Conservation (phyloP, 2,329 filamentous ascomycete genomes). For the Pezicula rhizophila region DNA sequence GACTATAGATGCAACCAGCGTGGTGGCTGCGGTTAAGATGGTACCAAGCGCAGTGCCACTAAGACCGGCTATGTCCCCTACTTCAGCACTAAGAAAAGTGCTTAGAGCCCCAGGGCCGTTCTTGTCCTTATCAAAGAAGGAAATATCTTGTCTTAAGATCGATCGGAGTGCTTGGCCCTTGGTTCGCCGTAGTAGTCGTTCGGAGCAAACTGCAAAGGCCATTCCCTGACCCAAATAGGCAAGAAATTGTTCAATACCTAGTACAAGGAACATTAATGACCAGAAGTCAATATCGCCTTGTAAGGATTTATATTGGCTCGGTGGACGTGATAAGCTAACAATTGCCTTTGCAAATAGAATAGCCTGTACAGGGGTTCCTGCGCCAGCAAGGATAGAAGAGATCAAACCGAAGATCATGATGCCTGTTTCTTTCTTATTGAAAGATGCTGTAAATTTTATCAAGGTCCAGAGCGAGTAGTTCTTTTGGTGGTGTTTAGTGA, state of each 20-base stretch:
- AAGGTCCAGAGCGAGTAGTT: too few relatives aligned
- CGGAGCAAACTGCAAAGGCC: conserved; percentile 28
- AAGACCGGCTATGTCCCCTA: too few relatives aligned
- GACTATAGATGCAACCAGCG: too few relatives aligned
- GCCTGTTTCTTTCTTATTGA: not conserved
- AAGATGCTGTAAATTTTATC: too few relatives aligned
- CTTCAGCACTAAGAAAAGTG: too few relatives aligned
- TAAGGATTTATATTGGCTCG: conserved; percentile 16
- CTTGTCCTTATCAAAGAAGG: too few relatives aligned
- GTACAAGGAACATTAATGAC: conserved; percentile 42
- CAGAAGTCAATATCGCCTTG: conserved; percentile 32
- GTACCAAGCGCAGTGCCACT: too few relatives aligned
- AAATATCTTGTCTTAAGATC: too few relatives aligned
- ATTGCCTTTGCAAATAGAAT: conserved; percentile 28
- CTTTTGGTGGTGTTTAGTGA: too few relatives aligned
- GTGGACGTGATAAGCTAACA: conserved; percentile 16
- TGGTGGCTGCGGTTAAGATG: too few relatives aligned
- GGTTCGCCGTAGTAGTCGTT: conserved; percentile 4
- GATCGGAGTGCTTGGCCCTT: too few relatives aligned
- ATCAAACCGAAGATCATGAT: conserved; percentile 8
- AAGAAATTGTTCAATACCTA: conserved; percentile 27
- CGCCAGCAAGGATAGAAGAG: not conserved
- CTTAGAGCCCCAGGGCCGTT: too few relatives aligned
- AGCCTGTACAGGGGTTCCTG: conserved; percentile 31
- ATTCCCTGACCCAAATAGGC: conserved; percentile 16